Evolutionary conservation across 148 eudicot genomes (phyloP).

Genomic region (Drosera capensis): DNA sequence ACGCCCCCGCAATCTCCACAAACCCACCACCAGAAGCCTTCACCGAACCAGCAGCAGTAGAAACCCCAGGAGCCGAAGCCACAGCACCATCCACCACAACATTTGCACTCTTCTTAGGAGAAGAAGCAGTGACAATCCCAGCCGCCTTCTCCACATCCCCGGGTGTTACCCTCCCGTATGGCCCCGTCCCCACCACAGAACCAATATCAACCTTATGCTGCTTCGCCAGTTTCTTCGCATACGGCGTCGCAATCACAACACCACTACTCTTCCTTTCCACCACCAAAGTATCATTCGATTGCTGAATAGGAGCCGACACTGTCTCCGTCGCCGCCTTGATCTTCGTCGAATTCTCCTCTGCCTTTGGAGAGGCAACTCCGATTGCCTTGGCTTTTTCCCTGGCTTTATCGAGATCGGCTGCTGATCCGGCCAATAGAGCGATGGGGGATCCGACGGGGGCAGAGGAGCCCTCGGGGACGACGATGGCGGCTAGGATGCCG

Average conservation of each 20-base stretch:
- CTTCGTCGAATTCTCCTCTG: slow-evolving; percentile 10
- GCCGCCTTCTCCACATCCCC: slow-evolving; percentile 88
- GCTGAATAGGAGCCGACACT: too few relatives aligned
- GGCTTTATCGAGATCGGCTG: slow-evolving; percentile 60
- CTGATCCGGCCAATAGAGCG: slow-evolving; percentile 65
- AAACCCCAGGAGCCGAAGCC: slow-evolving; percentile 5
- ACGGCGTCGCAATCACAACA: slow-evolving; percentile 69
- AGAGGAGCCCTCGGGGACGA: slow-evolving; percentile 64
- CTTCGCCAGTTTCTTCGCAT: slow-evolving; percentile 88
- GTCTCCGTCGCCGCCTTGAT: too few relatives aligned
- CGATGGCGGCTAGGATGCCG: slow-evolving; percentile 76
- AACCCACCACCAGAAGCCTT: slow-evolving; percentile 15
- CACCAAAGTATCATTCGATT: slow-evolving; percentile 6
- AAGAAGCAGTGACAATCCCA: slow-evolving; percentile 53
- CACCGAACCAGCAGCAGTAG: slow-evolving; percentile 16
- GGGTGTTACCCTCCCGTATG: slow-evolving; percentile 74
- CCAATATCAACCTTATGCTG: slow-evolving; percentile 78
- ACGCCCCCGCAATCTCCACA: slow-evolving; percentile 62
- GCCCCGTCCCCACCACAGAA: slow-evolving; percentile 52
- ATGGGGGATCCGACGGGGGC: slow-evolving; percentile 86
- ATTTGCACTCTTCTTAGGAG: slow-evolving; percentile 18
- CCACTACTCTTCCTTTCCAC: slow-evolving; percentile 33
- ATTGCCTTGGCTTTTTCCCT: slow-evolving; percentile 60
- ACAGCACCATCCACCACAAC: slow-evolving; percentile 7
- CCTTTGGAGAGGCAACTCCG: too few relatives aligned